These are phyloP conservation scores for Lasiodiplodia sp. DNA, from an alignment of 2,329 filamentous ascomycete species.

Conservation along the genomic window DNA sequence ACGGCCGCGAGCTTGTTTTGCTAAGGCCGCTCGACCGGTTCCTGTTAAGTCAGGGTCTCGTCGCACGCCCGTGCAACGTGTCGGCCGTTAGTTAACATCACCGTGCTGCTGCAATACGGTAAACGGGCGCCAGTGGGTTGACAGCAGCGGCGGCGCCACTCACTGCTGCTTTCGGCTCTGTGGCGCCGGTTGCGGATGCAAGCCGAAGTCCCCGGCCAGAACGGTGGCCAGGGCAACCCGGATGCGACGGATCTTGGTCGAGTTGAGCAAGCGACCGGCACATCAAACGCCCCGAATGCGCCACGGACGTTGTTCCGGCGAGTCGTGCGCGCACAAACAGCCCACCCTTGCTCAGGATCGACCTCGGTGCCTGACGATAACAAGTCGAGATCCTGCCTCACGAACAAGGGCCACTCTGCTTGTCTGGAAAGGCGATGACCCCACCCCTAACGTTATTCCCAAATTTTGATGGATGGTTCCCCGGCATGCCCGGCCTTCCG, in stretches of 20 bases:
- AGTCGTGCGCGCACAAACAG: not conserved
- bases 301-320: slow-evolving; percentile 19
- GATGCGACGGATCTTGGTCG: slow-evolving; percentile 3
- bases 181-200: not conserved
- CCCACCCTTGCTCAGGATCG: slow-evolving; percentile 8
- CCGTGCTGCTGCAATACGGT: not conserved
- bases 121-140: not conserved
- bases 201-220: not conserved
- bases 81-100: not conserved
- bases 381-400: not conserved
- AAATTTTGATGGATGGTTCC: not conserved
- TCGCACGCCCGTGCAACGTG: no score
- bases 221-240: not conserved
- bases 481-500: not conserved
- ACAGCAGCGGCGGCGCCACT: not conserved
- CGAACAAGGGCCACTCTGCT: not conserved
- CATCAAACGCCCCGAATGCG: not conserved
- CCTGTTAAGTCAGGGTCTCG: no score
- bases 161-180: not conserved
- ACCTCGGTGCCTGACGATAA: not conserved
- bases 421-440: slow-evolving; percentile 2
- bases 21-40: no score
- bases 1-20: not conserved
- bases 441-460: not conserved
- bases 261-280: not conserved